These are phyloP conservation scores for Lotus japonicus DNA, from an alignment of 306 rosid species.

Conservation along the genomic window DNA sequence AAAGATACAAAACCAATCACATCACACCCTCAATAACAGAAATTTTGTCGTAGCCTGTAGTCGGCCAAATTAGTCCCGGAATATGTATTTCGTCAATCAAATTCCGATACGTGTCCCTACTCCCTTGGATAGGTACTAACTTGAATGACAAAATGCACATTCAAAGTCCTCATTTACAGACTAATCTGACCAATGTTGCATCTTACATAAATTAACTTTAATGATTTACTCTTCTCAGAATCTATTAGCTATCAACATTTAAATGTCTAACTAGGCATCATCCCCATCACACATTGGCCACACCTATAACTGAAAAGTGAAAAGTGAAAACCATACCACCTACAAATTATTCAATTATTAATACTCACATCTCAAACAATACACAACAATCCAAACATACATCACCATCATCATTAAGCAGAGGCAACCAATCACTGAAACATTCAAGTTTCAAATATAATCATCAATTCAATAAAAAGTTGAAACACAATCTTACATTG, in stretches of 20 bases:
- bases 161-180: not conserved
- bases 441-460: not conserved
- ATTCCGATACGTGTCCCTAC: too few species aligned
- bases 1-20: not conserved
- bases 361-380: not conserved
- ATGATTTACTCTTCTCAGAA: not conserved
- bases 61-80: not conserved
- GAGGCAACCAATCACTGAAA: not conserved
- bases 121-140: not conserved
- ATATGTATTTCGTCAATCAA: not conserved
- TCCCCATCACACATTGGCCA: conserved; percentile 7
- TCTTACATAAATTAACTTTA: not conserved
- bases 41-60: not conserved
- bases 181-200: not conserved
- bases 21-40: not conserved
- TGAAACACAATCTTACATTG: conserved; percentile 45
- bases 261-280: not conserved
- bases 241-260: not conserved
- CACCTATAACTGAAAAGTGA: not conserved
- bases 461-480: not conserved
- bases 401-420: not conserved
- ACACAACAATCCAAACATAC: not conserved
- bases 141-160: not conserved
- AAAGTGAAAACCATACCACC: not conserved
- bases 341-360: not conserved